Evolutionary conservation across 1,139 yeast species (phyloP).

Genomic region (Protomyces macrosporus): DNA sequence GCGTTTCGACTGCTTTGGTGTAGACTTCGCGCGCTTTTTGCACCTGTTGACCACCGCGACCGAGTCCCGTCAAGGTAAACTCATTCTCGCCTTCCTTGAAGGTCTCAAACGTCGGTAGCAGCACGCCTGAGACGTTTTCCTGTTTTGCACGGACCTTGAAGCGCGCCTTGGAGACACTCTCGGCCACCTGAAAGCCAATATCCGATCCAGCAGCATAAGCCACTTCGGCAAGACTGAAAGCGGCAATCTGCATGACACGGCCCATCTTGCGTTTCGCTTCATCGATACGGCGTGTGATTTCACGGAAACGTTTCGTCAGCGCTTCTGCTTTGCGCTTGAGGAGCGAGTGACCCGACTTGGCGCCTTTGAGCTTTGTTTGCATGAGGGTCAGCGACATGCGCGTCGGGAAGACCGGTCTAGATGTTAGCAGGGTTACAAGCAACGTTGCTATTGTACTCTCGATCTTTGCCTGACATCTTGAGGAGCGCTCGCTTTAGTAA

Average conservation of each 20-base stretch:
- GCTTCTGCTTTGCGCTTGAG: conserved; percentile 96
- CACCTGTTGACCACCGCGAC: conserved; percentile 98
- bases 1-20: conserved; percentile 90
- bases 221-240: conserved; percentile 94
- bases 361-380: conserved; percentile 95
- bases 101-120: conserved; percentile 78
- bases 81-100: conserved; percentile 74
- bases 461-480: conserved; percentile 21
- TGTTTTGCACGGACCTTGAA: conserved; percentile 87
- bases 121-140: conserved; percentile 94
- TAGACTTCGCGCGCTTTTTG: conserved; percentile 90
- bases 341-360: conserved; percentile 91
- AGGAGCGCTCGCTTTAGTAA: neutral
- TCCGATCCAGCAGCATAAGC: conserved; percentile 95
- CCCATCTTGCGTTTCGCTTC: conserved; percentile 98
- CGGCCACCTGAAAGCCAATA: conserved; percentile 91
- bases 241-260: conserved; percentile 95
- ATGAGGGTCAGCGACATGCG: conserved; percentile 57
- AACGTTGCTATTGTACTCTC: neutral
- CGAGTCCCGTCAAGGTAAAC: conserved; percentile 91
- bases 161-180: conserved; percentile 78
- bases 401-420: conserved; percentile 23
- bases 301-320: conserved; percentile 89
- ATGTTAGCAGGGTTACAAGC: neutral
- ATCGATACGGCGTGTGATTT: conserved; percentile 87